These are phyloP conservation scores for Cicer chorassanicum DNA, from an alignment of 306 rosid species.

Conservation along the genomic window DNA sequence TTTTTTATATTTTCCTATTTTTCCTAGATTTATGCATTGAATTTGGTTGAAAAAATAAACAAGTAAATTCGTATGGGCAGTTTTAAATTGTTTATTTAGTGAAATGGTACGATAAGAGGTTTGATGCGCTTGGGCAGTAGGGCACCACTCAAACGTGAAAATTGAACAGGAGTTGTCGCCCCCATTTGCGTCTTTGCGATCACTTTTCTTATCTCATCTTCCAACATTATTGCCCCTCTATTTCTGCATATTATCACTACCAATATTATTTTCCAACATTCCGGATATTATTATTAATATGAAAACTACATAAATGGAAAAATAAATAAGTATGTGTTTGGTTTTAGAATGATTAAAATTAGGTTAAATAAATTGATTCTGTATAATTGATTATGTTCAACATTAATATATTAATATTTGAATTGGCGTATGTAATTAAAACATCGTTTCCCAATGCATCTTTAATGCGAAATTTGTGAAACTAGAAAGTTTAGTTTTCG, in stretches of 20 bases:
- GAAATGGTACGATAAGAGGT: constrained; percentile 19
- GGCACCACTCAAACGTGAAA: constrained; percentile 49
- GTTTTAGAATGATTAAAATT: too few species aligned
- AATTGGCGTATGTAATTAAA: too few species aligned
- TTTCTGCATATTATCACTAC: constrained; percentile 9
- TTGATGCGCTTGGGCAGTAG: constrained; percentile 46
- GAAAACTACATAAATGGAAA: too few species aligned
- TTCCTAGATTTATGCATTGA: neutral
- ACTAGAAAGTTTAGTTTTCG: too few species aligned
- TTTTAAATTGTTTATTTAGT: neutral
- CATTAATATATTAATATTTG: too few species aligned
- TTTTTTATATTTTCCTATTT: too few species aligned
- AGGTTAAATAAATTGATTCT: too few species aligned
- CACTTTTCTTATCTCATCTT: constrained; percentile 31
- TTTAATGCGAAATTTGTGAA: too few species aligned
- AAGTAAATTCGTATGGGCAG: constrained; percentile 28
- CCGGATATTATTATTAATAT: neutral
- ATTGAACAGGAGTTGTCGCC: constrained; percentile 43
- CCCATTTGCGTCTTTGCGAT: constrained; percentile 37
- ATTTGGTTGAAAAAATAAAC: neutral
- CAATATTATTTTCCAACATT: neutral
- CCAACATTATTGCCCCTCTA: constrained; percentile 33
- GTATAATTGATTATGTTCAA: too few species aligned
- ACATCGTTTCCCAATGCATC: too few species aligned
- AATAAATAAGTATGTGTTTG: too few species aligned